phyloP scores from a whole-genome alignment of 2,329 filamentous ascomycete genomes.

The Aciculosporium take region DNA sequence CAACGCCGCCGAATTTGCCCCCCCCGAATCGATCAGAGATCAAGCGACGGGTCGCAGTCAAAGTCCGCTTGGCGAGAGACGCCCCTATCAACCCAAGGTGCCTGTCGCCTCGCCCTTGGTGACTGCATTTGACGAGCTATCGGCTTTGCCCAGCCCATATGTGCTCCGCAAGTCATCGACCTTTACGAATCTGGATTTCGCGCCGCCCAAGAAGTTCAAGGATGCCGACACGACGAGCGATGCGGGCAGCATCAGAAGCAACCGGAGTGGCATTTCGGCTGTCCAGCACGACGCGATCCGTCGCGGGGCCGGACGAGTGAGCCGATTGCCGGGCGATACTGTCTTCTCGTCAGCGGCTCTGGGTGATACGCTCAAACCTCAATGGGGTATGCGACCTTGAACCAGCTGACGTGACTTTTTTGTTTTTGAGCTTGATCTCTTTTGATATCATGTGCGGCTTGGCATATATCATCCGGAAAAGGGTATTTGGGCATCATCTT shows the following conservation, averaged over 20 bases:
- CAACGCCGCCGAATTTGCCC: slow-evolving; percentile 70
- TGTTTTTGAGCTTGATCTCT: background rate
- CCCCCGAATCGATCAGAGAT: slow-evolving; percentile 53
- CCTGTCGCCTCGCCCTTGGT: slow-evolving; percentile 64
- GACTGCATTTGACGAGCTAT: slow-evolving; percentile 75
- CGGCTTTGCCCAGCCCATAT: slow-evolving; percentile 77
- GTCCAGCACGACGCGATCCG: slow-evolving; percentile 59
- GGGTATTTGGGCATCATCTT: slow-evolving; percentile 1
- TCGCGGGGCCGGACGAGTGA: slow-evolving; percentile 72
- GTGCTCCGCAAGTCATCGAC: slow-evolving; percentile 61
- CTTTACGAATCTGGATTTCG: slow-evolving; percentile 70
- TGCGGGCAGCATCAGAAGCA: slow-evolving; percentile 51
- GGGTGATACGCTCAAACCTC: slow-evolving; percentile 43
- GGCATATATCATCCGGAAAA: background rate
- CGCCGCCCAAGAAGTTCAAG: slow-evolving; percentile 60
- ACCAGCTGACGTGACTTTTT: too few species aligned
- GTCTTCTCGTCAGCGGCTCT: slow-evolving; percentile 65
- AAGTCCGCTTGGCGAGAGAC: slow-evolving; percentile 47
- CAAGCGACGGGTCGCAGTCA: slow-evolving; percentile 54
- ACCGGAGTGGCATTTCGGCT: slow-evolving; percentile 58
- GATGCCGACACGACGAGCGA: slow-evolving; percentile 48
- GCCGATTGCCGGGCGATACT: slow-evolving; percentile 65
- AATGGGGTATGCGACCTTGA: slow-evolving; percentile 40
- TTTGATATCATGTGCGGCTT: too few species aligned
- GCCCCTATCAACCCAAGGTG: slow-evolving; percentile 61